Conservation (phyloP, 441 rosid species). For the Geranium incanum region DNA sequence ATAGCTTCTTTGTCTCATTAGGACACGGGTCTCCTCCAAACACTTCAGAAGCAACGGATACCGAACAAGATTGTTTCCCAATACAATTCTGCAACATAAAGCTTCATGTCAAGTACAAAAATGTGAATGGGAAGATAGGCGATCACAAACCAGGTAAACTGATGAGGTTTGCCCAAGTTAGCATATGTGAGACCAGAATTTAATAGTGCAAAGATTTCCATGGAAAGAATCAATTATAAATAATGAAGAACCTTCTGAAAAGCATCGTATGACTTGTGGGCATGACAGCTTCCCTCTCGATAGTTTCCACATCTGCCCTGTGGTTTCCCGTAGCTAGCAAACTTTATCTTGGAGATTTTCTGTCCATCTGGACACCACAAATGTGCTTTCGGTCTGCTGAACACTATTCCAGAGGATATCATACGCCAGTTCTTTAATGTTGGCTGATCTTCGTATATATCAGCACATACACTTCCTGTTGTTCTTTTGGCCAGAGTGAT, state of each 20-base stretch:
- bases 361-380: slow-evolving; percentile 72
- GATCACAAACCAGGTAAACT: neutral
- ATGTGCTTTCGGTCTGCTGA: slow-evolving; percentile 81
- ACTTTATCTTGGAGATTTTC: slow-evolving; percentile 68
- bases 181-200: neutral
- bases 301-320: slow-evolving; percentile 88
- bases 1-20: slow-evolving; percentile 30
- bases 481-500: slow-evolving; percentile 81
- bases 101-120: neutral
- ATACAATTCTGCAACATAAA: slow-evolving; percentile 34
- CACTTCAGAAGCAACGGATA: slow-evolving; percentile 28
- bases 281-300: slow-evolving; percentile 90
- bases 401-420: slow-evolving; percentile 81
- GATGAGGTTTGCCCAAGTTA: neutral
- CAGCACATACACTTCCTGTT: slow-evolving; percentile 70
- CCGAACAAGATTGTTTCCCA: slow-evolving; percentile 32
- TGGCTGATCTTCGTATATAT: slow-evolving; percentile 77
- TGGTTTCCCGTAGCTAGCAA: slow-evolving; percentile 96
- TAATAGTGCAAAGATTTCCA: neutral
- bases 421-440: slow-evolving; percentile 93
- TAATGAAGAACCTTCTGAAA: slow-evolving; percentile 61
- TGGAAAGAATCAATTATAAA: neutral
- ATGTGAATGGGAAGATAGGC: neutral
- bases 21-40: slow-evolving; percentile 49
- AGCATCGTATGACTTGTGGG: slow-evolving; percentile 61